Percentiles rank a stretch among this genome's conserved stretches.
Conservation (phyloP, 371 early-diverging fungal species). For the Actinomortierella ambigua region DNA sequence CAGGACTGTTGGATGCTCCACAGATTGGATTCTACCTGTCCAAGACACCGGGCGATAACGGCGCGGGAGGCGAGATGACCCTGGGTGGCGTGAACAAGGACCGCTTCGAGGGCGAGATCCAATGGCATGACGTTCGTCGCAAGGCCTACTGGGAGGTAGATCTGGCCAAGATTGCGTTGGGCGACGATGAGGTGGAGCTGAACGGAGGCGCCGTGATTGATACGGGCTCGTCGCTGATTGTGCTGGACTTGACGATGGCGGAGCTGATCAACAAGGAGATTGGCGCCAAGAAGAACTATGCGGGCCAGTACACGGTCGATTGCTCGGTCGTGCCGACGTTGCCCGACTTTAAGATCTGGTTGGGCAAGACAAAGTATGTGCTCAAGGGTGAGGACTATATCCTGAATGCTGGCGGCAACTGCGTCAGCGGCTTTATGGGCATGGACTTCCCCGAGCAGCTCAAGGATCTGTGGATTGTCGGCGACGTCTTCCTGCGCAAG, state of each 20-base stretch:
- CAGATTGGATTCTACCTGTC: slow-evolving; percentile 86
- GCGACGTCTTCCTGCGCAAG: slow-evolving; percentile 92
- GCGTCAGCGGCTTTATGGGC: slow-evolving; percentile 94
- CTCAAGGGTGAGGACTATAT: slow-evolving; percentile 79
- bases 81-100: slow-evolving; percentile 80
- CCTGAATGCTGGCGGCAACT: slow-evolving; percentile 79
- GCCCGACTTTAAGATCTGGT: slow-evolving; percentile 77
- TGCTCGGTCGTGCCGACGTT: slow-evolving; percentile 68
- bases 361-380: slow-evolving; percentile 64
- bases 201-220: slow-evolving; percentile 81
- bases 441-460: slow-evolving; percentile 81
- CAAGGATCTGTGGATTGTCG: slow-evolving; percentile 79
- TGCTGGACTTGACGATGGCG: slow-evolving; percentile 73
- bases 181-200: slow-evolving; percentile 64
- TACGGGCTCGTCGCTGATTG: slow-evolving; percentile 84
- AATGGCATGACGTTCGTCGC: slow-evolving; percentile 82
- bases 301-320: slow-evolving; percentile 87
- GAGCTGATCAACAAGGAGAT: slow-evolving; percentile 83
- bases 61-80: slow-evolving; percentile 84
- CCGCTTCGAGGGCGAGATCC: slow-evolving; percentile 75
- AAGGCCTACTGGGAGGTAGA: slow-evolving; percentile 96
- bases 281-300: slow-evolving; percentile 89
- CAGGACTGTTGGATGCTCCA: slow-evolving; percentile 74
- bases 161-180: slow-evolving; percentile 73
- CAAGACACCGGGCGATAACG: slow-evolving; percentile 51